Percentiles rank a stretch among this genome's conserved stretches.
Evolutionary conservation across 371 early-diverging fungal genomes (phyloP).

Genomic region (Syncephalastrum sp.): DNA sequence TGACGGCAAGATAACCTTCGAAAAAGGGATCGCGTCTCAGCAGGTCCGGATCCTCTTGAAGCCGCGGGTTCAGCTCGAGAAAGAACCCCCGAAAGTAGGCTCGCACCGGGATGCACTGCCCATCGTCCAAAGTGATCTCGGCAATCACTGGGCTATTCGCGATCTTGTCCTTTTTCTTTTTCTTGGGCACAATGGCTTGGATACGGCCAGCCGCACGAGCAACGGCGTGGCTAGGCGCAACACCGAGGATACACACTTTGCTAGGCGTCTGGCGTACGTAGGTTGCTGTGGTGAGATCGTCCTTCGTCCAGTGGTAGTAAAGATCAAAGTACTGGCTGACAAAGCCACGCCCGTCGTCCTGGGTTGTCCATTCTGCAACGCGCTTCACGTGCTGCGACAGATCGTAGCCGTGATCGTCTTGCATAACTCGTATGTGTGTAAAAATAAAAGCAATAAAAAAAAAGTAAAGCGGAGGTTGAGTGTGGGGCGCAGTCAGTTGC

Average conservation of each 20-base stretch:
- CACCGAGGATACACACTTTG: constrained; percentile 48
- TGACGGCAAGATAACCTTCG: constrained; percentile 45
- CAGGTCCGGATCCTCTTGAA: constrained; percentile 24
- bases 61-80: constrained; percentile 38
- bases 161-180: constrained; percentile 26
- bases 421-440: neutral
- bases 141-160: constrained; percentile 26
- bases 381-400: constrained; percentile 17
- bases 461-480: too few relatives aligned
- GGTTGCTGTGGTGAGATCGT: constrained; percentile 13
- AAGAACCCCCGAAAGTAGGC: constrained; percentile 45
- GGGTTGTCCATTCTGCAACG: constrained; percentile 21
- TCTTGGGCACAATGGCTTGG: constrained; percentile 8
- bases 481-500: too few relatives aligned
- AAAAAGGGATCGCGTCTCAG: constrained; percentile 27
- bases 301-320: constrained; percentile 21
- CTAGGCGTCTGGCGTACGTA: constrained; percentile 52
- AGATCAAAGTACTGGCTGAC: constrained; percentile 42
- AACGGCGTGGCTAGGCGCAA: constrained; percentile 20
- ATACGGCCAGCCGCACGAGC: neutral
- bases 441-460: too few relatives aligned
- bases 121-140: constrained; percentile 18
- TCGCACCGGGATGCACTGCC: constrained; percentile 18
- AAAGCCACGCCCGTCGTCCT: constrained; percentile 26
- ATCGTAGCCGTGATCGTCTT: constrained; percentile 18